Evolutionary conservation across 352 stramenopile species (phyloP), one percentile per base, ranked within the genome.

Genomic region (Phytophthora brassicae): DNA sequence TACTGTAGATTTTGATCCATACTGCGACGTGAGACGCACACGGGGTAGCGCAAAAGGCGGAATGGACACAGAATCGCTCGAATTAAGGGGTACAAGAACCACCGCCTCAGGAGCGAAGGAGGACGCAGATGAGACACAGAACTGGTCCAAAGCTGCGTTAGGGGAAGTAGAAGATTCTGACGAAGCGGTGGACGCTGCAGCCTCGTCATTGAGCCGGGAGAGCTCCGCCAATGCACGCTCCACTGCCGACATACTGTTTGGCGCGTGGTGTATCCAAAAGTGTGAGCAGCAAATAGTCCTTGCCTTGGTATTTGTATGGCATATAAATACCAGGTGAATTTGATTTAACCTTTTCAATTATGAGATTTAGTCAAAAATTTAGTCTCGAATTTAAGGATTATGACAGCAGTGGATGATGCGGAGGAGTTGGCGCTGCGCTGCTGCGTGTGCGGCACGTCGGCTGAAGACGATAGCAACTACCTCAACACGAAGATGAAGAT

Each of bases 401-500:
- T 66, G 64, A 74, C 70, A n/a, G 53, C 66, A 22, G 66, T 46
- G 48, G 72, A 83, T 29, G 79, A 87, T 46, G 77, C 61, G 45
- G 86, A 95, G 48, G 84, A 93, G 35, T 59, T 92, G 53, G 75
- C 84, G 71, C 75, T 89, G 65, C 84, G 84, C 71, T 95, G 86
- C 83, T 95, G 86, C 75, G 86, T 95, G 35, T 95, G 86, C 70
- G 85, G 86, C 63, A 95, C 86, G 61, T 90, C 83, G 20, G 73
- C 73, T 28, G 84, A 95, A 54, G 85, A 94, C 55, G 85, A 95
- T 72, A 84, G 73, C 67, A 95, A 95, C 70, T 88, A 92, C 62
- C 81, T 95, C 56, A 95, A 95, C 71, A 95, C 85, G 17, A 94
- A 92, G 72, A 95, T 95, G 87, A 95, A 94, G 70, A 94, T 95